Evolutionary conservation across 495 filamentous ascomycete species (phyloP).

Genomic region (Corynascus novoguineensis): DNA sequence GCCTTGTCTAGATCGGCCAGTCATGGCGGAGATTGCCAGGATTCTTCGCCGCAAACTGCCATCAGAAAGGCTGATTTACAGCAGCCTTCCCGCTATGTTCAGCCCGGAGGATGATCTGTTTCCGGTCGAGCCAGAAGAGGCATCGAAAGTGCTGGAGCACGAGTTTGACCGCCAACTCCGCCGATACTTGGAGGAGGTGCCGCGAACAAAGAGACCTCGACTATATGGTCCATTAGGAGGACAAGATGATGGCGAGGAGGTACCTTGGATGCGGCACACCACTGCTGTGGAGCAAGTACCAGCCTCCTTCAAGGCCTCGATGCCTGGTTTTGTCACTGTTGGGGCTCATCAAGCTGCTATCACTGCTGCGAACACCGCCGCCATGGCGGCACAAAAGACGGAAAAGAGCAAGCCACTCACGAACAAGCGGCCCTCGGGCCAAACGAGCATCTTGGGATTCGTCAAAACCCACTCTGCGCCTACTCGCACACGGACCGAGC

Average conservation of each 20-base stretch:
- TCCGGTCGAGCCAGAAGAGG: conserved; percentile 31
- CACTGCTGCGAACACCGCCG: conserved; percentile 25
- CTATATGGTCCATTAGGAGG: conserved; percentile 24
- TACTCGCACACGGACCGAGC: not conserved
- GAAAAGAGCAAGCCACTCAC: conserved; percentile 24
- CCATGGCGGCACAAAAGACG: conserved; percentile 16
- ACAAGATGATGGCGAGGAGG: conserved; percentile 30
- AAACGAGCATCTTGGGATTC: conserved; percentile 40
- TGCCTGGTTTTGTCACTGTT: conserved; percentile 42
- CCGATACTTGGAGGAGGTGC: not conserved
- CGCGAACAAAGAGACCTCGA: conserved; percentile 25
- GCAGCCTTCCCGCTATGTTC: conserved; percentile 37
- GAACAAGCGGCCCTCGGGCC: conserved; percentile 33
- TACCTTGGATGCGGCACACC: conserved; percentile 26
- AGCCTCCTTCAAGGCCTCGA: conserved; percentile 37
- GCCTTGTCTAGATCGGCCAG: conserved; percentile 39
- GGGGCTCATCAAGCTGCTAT: conserved; percentile 38
- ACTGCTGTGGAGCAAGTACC: conserved; percentile 45
- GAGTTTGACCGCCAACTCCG: not conserved
- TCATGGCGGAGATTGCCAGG: conserved; percentile 36
- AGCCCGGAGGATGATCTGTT: conserved; percentile 37
- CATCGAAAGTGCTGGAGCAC: not conserved
- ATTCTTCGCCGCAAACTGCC: conserved; percentile 40
- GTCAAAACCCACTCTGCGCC: conserved; percentile 16
- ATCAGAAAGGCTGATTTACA: conserved; percentile 36